Evolutionary conservation across 2,329 filamentous ascomycete genomes (phyloP), one percentile per base, ranked within the genome.

Genomic region (Apiospora rasikravindrae): DNA sequence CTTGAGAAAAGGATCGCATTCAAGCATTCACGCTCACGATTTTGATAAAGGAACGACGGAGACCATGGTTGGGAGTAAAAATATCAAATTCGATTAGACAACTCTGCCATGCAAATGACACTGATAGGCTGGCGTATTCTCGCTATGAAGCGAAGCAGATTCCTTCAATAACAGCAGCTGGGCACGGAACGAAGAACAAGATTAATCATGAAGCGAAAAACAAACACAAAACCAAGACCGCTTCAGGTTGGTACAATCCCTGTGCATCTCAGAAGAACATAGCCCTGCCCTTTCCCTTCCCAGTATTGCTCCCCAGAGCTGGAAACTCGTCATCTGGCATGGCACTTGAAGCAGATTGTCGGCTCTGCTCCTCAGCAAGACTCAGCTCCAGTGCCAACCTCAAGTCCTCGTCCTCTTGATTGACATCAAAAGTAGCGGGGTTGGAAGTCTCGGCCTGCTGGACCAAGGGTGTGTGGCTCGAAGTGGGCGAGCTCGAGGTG

Each of bases 381-480:
- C 90, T 92, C 29, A 92, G 81, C 73, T 86, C 85, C 68, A 92
- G 79, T 2, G 90, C 90, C 47, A 91, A 82, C 70, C 90, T 88
- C 67, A 92, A 75, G 75, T 92, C 88, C 16, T 81, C 80, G 29
- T 71, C 61, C 40, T 70, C 5, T 76, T 75, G 24, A 51, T 71
- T 10, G 68, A 49, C 22, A 71, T 67, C 47, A 75, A 78, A 37
- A 26, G 45, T 29, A 10, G 40, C 40, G 11, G n/a, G 2, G 5
- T 40, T n/a, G 19, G 42, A 45, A 26, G 26, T 19, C 40, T 68
- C 66, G 7, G n/a, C 42, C 40, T 14, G 42, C 29, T 68, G 40
- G 40, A 29, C 40, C n/a, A 26, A 29, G 6, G 66, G n/a, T 6
- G 66, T 19, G 29, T 66, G 74, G 74, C 16, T 73, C 73, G 61